A percentile compares a stretch with the other conserved stretches of the same genome.
Evolutionary conservation across 2,329 filamentous ascomycete species (phyloP).

Genomic region (Paramyrothecium roridum): DNA sequence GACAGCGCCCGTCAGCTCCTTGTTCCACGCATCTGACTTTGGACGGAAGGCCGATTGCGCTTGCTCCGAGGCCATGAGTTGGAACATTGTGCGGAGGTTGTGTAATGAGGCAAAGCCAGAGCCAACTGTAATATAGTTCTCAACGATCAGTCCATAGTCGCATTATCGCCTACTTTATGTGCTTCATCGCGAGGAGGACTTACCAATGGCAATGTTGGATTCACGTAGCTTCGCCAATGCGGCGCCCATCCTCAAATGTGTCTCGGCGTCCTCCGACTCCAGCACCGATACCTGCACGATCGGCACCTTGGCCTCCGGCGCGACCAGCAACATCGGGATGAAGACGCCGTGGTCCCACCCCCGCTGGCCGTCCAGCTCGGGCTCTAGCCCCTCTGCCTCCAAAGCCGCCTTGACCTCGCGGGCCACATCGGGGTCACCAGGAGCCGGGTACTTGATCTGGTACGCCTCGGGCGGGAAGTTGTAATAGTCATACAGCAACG

Average conservation of each 20-base stretch:
- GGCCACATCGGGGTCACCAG: conserved; percentile 52
- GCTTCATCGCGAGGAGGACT: neutral
- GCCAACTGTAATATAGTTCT: conserved; percentile 31
- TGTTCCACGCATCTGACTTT: conserved; percentile 40
- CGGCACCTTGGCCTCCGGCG: conserved; percentile 48
- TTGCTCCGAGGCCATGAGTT: conserved; percentile 20
- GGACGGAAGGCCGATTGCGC: conserved; percentile 18
- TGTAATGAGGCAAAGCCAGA: conserved; percentile 59
- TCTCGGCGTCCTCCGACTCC: conserved; percentile 42
- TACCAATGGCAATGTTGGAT: conserved; percentile 48
- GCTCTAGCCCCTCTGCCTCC: conserved; percentile 39
- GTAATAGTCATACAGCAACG: conserved; percentile 56
- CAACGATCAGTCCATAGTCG: neutral
- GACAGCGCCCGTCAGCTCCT: conserved; percentile 37
- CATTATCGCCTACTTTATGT: neutral
- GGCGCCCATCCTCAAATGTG: conserved; percentile 49
- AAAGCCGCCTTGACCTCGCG: conserved; percentile 43
- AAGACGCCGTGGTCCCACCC: conserved; percentile 62
- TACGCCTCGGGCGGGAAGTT: conserved; percentile 57
- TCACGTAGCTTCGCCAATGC: conserved; percentile 48
- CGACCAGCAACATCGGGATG: conserved; percentile 52
- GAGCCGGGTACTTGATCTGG: conserved; percentile 51
- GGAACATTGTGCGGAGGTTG: conserved; percentile 47
- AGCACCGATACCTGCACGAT: conserved; percentile 58
- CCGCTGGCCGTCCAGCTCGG: conserved; percentile 33